These are phyloP conservation scores for Priceomyces melissophilus DNA, from an alignment of 805 yeast genomes.

Conservation along the genomic window DNA sequence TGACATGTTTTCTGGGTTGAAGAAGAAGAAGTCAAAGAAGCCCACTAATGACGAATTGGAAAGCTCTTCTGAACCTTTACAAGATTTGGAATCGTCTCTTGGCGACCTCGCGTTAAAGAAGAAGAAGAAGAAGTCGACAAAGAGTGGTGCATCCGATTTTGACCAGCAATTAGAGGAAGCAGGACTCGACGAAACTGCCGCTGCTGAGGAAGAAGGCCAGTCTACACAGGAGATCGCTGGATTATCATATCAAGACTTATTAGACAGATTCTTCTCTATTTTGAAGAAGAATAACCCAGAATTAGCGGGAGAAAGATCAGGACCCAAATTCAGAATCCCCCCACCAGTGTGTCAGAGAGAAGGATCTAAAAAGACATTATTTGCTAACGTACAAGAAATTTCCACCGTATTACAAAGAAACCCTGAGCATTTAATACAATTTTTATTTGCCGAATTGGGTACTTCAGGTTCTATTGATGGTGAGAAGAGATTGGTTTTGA, in stretches of 20 bases:
- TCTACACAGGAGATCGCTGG: constrained; percentile 42
- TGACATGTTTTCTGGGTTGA: constrained; percentile 69
- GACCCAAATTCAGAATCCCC: constrained; percentile 91
- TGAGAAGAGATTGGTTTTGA: constrained; percentile 91
- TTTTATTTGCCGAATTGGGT: constrained; percentile 97
- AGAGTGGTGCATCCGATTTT: constrained; percentile 68
- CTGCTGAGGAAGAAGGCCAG: constrained; percentile 26
- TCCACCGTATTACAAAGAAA: constrained; percentile 92
- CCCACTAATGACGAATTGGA: constrained; percentile 21
- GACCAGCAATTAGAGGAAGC: constrained; percentile 89
- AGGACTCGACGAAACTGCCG: constrained; percentile 58
- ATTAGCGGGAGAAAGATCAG: constrained; percentile 92
- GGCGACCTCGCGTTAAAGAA: constrained; percentile 52
- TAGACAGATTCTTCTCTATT: constrained; percentile 81
- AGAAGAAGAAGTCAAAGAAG: constrained; percentile 69
- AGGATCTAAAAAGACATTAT: constrained; percentile 93
- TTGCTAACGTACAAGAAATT: constrained; percentile 93
- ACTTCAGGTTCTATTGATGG: constrained; percentile 99
- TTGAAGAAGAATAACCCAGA: constrained; percentile 95
- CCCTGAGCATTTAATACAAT: constrained; percentile 95
- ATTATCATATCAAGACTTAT: constrained; percentile 69
- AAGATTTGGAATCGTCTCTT: constrained; percentile 33
- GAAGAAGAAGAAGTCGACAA: constrained; percentile 74
- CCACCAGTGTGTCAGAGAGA: constrained; percentile 97
- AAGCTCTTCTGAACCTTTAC: constrained; percentile 22